Conservation (phyloP, 2,329 filamentous ascomycete species). For the Colletotrichum viniferum region DNA sequence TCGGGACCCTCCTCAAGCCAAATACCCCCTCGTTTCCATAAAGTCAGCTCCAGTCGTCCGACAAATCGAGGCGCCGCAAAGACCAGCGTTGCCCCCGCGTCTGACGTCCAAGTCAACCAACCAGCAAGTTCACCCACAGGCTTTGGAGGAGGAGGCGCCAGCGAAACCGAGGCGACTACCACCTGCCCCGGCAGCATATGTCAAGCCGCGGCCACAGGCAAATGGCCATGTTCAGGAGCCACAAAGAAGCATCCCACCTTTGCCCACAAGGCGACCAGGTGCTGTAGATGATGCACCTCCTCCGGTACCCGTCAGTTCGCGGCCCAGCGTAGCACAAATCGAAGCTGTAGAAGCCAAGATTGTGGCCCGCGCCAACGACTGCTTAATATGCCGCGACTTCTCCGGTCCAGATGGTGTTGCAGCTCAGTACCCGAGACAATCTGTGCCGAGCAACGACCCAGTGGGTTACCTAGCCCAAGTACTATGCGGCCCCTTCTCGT, state of each 20-base stretch:
- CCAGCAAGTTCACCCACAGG: conserved; percentile 7
- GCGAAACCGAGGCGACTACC: conserved; percentile 16
- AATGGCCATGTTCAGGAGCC: conserved; percentile 25
- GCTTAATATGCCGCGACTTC: conserved; percentile 87
- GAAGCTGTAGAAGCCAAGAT: conserved; percentile 43
- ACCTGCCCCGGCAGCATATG: conserved; percentile 11
- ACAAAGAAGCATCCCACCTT: conserved; percentile 15
- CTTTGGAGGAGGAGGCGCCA: neutral
- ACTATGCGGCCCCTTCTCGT: conserved; percentile 80
- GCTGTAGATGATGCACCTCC: conserved; percentile 45
- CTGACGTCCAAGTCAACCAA: conserved; percentile 54
- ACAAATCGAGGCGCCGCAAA: conserved; percentile 33
- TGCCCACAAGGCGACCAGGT: conserved; percentile 17
- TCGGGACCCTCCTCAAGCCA: conserved; percentile 24
- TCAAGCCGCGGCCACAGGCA: conserved; percentile 12
- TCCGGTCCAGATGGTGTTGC: conserved; percentile 80
- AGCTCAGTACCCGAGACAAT: conserved; percentile 73
- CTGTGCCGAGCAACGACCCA: conserved; percentile 69
- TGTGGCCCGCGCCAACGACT: conserved; percentile 45
- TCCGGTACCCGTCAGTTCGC: conserved; percentile 55
- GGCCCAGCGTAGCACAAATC: conserved; percentile 57
- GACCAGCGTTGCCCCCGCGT: conserved; percentile 52
- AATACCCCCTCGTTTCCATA: conserved; percentile 37
- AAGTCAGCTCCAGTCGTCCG: conserved; percentile 43
- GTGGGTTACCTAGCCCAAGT: conserved; percentile 77